Base-by-base conservation (phyloP, 352 stramenopile species). In the Globisporangium perplexum region DNA sequence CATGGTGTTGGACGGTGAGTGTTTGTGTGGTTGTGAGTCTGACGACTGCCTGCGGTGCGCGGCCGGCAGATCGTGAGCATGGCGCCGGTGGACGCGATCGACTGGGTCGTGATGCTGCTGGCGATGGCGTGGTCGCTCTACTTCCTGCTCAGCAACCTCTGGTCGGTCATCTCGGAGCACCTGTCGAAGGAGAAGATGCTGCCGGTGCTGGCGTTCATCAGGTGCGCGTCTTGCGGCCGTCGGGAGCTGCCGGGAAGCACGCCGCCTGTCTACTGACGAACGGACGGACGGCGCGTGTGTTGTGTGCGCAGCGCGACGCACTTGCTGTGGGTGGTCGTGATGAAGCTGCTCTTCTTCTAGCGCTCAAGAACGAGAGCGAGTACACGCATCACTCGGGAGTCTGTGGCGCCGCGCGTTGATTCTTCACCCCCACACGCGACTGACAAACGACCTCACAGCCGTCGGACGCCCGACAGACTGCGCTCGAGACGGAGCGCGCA, bases 301-400 rank as follows among this genome's bases (percentile, higher is more conserved):
- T n/a, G 3, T 47, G 22, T 47, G 45, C 7, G 10, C 59, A 94
- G 84, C 38, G 74, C 78, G 23, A 76, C 72, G 52, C 83, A 95
- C 68, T 68, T 95, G 60, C 51, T 89, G 39, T 95, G 84, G 84
- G 76, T 79, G 6, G 81, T 91, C 50, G 58, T 90, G 45, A 83
- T 95, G 72, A 95, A 95, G 65, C 66, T 95, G 38, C 60, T 91
- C 26, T 95, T 95, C 66, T 95, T 91, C 59, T 95, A 83, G 26
- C 71, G 42, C 38, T 39, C 14, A 12, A 18, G 33, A 39, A 4
- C 17, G 33, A 17, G 14, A 39, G 33, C 11, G 33, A 39, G 31
- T 17, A 18, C 33, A 39, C 15, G 33, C 33, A n/a, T 7, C 33
- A 39, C 33, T 39, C 12, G 33, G 33, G 33, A 39, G 33, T 18